Conservation (phyloP, 148 eudicot species). For the Arctostaphylos glauca region DNA sequence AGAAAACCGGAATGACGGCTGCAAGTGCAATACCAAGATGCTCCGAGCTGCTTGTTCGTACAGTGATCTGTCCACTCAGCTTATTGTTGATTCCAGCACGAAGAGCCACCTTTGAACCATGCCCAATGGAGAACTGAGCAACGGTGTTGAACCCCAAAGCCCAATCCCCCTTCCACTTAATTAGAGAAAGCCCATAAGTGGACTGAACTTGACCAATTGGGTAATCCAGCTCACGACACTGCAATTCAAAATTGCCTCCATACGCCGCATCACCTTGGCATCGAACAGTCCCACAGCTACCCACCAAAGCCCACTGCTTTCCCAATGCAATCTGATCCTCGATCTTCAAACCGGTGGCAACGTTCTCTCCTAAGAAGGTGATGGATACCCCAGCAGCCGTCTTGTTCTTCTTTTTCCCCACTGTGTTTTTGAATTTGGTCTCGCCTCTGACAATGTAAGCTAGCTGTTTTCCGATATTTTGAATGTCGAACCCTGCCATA, state of each 20-base stretch:
- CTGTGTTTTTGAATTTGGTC: constrained; percentile 57
- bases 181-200: constrained; percentile 46
- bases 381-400: constrained; percentile 71
- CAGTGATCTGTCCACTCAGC: constrained; percentile 83
- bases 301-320: constrained; percentile 67
- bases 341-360: constrained; percentile 70
- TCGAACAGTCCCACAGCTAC: constrained; percentile 54
- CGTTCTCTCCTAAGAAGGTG: constrained; percentile 78
- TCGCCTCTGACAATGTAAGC: constrained; percentile 77
- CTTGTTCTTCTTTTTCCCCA: constrained; percentile 54
- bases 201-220: constrained; percentile 64
- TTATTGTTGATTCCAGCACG: constrained; percentile 84
- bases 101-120: constrained; percentile 75
- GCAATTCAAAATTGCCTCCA: constrained; percentile 64
- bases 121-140: constrained; percentile 71
- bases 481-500: constrained; percentile 85
- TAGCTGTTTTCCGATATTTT: constrained; percentile 75
- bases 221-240: constrained; percentile 51
- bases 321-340: constrained; percentile 76
- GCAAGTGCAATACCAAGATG: constrained; percentile 68
- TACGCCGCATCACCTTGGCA: constrained; percentile 66
- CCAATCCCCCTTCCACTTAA: constrained; percentile 67
- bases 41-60: constrained; percentile 89
- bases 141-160: constrained; percentile 59
- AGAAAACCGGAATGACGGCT: constrained; percentile 61